Conservation (phyloP, 495 filamentous ascomycete genomes). For the Aspergillus sparsus region DNA sequence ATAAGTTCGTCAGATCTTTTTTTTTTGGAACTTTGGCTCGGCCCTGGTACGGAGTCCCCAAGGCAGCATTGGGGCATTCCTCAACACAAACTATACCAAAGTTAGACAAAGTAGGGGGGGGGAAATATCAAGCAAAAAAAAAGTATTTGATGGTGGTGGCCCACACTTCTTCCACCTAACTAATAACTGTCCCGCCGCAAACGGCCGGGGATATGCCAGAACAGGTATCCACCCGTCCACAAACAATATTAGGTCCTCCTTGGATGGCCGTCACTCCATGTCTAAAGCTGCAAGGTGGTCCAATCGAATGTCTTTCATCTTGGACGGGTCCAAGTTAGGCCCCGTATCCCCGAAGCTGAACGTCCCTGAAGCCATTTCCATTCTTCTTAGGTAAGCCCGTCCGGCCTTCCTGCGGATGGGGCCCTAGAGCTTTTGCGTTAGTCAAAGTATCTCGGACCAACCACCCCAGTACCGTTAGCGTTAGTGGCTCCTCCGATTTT, state of each 20-base stretch:
- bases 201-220: constrained; percentile 5
- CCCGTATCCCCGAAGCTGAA: constrained; percentile 8
- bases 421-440: background rate
- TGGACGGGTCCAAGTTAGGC: constrained; percentile 2
- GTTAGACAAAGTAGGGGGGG: background rate
- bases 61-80: constrained; percentile 1
- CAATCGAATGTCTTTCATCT: background rate
- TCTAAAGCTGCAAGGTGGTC: background rate
- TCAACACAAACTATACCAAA: background rate
- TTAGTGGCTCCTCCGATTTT: background rate
- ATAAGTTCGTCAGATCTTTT: background rate
- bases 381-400: too few relatives aligned
- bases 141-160: constrained; percentile 2
- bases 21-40: background rate
- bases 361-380: too few relatives aligned
- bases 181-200: background rate
- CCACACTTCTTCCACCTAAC: background rate
- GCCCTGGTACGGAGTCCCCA: background rate
- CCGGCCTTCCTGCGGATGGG: background rate
- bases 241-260: background rate
- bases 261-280: background rate
- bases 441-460: background rate
- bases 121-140: background rate
- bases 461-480: constrained; percentile 6
- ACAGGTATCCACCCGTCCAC: constrained; percentile 1